phyloP scores from a whole-genome alignment of 257 asterid species.

The Misopates orontium region DNA sequence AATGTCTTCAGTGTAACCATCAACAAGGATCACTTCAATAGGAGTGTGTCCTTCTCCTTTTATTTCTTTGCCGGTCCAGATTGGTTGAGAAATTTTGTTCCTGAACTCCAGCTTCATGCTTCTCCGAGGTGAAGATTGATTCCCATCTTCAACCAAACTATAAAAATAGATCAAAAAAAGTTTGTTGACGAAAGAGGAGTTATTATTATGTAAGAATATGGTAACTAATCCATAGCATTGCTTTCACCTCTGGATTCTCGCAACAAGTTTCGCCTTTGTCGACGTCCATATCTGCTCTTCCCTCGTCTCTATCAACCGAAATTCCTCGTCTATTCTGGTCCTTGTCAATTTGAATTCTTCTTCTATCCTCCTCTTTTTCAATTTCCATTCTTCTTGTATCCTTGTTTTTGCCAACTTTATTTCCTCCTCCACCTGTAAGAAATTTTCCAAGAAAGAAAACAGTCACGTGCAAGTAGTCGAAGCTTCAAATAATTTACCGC shows the following conservation, averaged over 20 bases:
- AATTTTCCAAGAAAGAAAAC: not conserved
- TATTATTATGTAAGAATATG: not conserved
- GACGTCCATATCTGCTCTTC: no score
- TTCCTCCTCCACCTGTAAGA: constrained; percentile 26
- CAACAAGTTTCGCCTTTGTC: not conserved
- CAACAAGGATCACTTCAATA: constrained; percentile 31
- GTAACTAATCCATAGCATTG: not conserved
- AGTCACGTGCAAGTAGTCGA: not conserved
- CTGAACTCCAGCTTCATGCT: constrained; percentile 40
- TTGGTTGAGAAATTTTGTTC: constrained; percentile 27
- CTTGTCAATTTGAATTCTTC: constrained; percentile 21
- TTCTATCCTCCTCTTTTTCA: constrained; percentile 2
- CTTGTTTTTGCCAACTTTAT: constrained; percentile 19
- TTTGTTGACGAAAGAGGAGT: not conserved
- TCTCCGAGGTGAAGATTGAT: constrained; percentile 21
- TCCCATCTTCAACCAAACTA: constrained; percentile 28
- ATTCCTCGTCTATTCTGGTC: constrained; percentile 19
- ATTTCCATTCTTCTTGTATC: constrained; percentile 26
- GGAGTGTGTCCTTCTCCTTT: constrained; percentile 25
- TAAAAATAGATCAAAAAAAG: constrained; percentile 4
- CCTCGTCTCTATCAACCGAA: constrained; percentile 9
- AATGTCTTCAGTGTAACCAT: constrained; percentile 27
- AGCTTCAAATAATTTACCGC: no score
- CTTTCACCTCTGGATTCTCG: constrained; percentile 27
- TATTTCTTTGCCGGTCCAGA: constrained; percentile 38